phyloP scores from a whole-genome alignment of 257 asterid genomes.

The Buddleja alternifolia region DNA sequence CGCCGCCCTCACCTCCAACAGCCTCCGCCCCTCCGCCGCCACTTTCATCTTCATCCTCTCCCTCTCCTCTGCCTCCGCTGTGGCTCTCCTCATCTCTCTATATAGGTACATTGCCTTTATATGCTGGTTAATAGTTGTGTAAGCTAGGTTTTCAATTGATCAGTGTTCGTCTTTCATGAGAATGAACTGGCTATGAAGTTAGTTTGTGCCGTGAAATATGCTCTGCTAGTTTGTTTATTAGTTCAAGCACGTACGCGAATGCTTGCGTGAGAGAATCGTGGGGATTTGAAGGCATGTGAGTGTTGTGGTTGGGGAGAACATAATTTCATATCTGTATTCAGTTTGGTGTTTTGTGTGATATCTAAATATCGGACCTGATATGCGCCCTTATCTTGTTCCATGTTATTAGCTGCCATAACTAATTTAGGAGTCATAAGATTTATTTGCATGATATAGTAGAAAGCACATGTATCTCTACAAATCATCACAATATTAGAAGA shows the following conservation, averaged over 20 bases:
- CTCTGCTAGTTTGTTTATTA: not conserved
- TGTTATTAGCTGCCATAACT: no score
- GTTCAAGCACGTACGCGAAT: not conserved
- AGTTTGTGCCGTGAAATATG: not conserved
- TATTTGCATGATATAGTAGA: no score
- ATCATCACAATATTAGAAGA: no score
- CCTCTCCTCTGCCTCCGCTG: slow-evolving; percentile 50
- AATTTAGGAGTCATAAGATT: no score
- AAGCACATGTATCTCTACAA: no score
- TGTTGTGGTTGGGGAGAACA: slow-evolving; percentile 15
- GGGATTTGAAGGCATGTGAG: not conserved
- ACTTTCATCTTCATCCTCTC: slow-evolving; percentile 58
- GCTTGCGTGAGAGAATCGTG: slow-evolving; percentile 7
- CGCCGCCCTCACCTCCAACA: slow-evolving; percentile 79
- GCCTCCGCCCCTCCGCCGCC: slow-evolving; percentile 68
- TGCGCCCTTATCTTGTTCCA: not conserved
- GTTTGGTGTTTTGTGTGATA: no score
- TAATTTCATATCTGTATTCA: no score
- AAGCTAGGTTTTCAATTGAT: slow-evolving; percentile 5
- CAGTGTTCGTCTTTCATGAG: not conserved
- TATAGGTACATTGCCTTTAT: slow-evolving; percentile 38
- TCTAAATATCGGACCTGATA: no score
- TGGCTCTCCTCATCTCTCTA: slow-evolving; percentile 46
- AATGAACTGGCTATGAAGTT: not conserved
- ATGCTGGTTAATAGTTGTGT: slow-evolving; percentile 5